Percentiles rank a stretch among this genome's conserved stretches.
Conservation (phyloP, 1,139 yeast species). For the Meyerozyma elateridarum region DNA sequence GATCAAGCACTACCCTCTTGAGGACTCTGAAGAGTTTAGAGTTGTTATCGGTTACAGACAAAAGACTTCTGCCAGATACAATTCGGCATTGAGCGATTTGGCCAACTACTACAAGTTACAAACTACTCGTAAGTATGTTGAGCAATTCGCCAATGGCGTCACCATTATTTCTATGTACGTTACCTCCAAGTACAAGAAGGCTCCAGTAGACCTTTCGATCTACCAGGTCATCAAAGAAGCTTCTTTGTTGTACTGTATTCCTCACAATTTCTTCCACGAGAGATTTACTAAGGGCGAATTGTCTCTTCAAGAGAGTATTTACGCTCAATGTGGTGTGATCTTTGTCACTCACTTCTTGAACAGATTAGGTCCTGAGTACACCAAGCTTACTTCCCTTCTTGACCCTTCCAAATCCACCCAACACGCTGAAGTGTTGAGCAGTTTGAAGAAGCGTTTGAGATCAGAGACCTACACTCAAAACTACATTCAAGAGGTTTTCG, state of each 20-base stretch:
- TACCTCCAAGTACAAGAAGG: conserved; percentile 44
- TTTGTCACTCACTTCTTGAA: conserved; percentile 93
- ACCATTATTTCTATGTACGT: conserved; percentile 86
- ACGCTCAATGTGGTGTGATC: conserved; percentile 90
- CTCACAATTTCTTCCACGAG: conserved; percentile 76
- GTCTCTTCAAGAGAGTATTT: conserved; percentile 90
- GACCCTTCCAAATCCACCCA: conserved; percentile 56
- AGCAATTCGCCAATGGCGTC: conserved; percentile 86
- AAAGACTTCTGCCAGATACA: conserved; percentile 80
- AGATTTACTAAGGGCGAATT: conserved; percentile 72
- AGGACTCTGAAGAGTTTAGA: conserved; percentile 74
- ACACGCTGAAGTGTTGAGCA: conserved; percentile 71
- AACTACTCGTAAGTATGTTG: conserved; percentile 88
- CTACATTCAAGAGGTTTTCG: conserved; percentile 74
- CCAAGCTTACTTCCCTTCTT: conserved; percentile 59
- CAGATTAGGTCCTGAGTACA: conserved; percentile 89
- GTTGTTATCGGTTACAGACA: conserved; percentile 86
- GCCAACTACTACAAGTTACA: conserved; percentile 86
- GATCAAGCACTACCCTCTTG: conserved; percentile 79
- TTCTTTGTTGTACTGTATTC: conserved; percentile 84
- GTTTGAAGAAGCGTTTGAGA: conserved; percentile 84
- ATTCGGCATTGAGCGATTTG: conserved; percentile 81
- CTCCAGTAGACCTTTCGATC: conserved; percentile 66
- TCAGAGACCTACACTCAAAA: conserved; percentile 91
- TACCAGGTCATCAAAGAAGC: conserved; percentile 94